phyloP scores from a whole-genome alignment of 225 moss, liverwort and hornwort genomes.

The Thuidium tamariscinum region DNA sequence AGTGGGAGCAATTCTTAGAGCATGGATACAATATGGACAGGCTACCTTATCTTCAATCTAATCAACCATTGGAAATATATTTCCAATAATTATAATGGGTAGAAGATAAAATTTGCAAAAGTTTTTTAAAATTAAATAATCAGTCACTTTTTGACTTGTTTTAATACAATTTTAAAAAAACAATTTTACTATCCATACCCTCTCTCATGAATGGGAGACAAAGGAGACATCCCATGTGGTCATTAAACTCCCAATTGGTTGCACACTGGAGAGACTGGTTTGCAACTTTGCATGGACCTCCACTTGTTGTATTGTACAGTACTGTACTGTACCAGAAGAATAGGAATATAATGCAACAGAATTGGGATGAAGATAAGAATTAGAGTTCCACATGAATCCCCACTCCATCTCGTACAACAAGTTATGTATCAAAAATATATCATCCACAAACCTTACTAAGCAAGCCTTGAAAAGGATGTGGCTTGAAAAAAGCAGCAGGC shows the following conservation, averaged over 20 bases:
- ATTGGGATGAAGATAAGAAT: background rate
- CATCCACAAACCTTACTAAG: background rate
- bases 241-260: background rate
- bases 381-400: background rate
- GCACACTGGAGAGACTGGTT: background rate
- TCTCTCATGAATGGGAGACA: background rate
- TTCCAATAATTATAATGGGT: background rate
- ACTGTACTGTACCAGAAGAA: too few relatives aligned
- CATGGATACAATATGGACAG: rapidly evolving
- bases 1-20: rapidly evolving
- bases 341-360: background rate
- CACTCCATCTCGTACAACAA: background rate
- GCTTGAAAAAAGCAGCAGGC: background rate
- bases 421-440: too few relatives aligned
- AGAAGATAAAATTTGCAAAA: background rate
- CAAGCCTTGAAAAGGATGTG: too few relatives aligned
- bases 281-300: background rate
- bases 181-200: background rate
- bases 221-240: background rate
- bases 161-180: background rate
- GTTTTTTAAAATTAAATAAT: too few relatives aligned
- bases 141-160: background rate
- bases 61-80: too few relatives aligned
- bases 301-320: background rate
- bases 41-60: background rate